Percentiles rank a stretch among this genome's conserved stretches.
Evolutionary conservation across 2,329 filamentous ascomycete species (phyloP).

Genomic region (Fusarium buharicum): DNA sequence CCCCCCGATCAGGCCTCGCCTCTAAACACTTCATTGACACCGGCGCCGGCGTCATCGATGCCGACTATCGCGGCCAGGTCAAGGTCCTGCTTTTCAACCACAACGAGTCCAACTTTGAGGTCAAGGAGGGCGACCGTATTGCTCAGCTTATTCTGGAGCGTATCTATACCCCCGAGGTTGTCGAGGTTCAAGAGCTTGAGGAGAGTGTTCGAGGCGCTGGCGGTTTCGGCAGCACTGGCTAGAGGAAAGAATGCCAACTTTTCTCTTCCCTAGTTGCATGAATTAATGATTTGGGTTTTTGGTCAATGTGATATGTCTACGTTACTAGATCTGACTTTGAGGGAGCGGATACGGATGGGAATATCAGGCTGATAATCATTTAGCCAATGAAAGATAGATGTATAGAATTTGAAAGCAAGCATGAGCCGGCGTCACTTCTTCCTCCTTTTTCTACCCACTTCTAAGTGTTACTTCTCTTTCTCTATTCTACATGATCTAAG

Average conservation of each 20-base stretch:
- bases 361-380: slow-evolving; percentile 2
- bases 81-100: slow-evolving; percentile 97
- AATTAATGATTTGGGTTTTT: slow-evolving; percentile 23
- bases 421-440: slow-evolving; percentile 4
- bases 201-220: slow-evolving; percentile 91
- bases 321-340: slow-evolving; percentile 9
- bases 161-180: slow-evolving; percentile 91
- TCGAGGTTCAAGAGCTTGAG: slow-evolving; percentile 88
- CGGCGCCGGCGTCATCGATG: slow-evolving; percentile 95
- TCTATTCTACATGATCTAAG: slow-evolving; percentile 8
- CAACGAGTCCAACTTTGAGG: slow-evolving; percentile 79
- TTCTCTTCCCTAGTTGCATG: slow-evolving; percentile 9
- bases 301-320: slow-evolving; percentile 6
- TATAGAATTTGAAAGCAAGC: neutral
- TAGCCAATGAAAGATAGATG: slow-evolving; percentile 1
- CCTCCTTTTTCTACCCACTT: slow-evolving; percentile 23
- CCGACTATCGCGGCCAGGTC: slow-evolving; percentile 93
- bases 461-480: slow-evolving; percentile 28
- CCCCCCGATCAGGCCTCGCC: slow-evolving; percentile 89
- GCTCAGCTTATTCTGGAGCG: slow-evolving; percentile 94
- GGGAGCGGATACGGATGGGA: neutral
- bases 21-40: slow-evolving; percentile 96
- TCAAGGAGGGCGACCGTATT: slow-evolving; percentile 88
- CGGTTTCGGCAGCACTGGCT: slow-evolving; percentile 89
- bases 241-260: slow-evolving; percentile 11